Conservation (phyloP, 1,139 yeast genomes). For the Nakaseomyces sp. region DNA sequence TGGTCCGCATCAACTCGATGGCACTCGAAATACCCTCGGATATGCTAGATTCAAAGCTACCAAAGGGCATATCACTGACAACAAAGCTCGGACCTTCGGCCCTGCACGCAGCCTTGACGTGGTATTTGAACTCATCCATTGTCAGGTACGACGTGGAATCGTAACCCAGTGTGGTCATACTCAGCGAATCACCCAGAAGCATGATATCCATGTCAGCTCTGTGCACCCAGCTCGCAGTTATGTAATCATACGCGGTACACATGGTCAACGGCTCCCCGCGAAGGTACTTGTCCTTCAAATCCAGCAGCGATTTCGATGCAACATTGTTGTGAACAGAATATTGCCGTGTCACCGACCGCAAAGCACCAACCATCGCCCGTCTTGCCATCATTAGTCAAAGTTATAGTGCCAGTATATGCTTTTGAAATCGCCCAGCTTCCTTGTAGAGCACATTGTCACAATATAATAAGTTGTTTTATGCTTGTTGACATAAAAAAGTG, state of each 20-base stretch:
- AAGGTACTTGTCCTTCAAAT: slow-evolving; percentile 17
- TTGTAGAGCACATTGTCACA: too few species aligned
- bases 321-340: neutral
- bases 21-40: slow-evolving; percentile 62
- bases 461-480: too few species aligned
- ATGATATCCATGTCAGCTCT: slow-evolving; percentile 59
- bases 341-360: neutral
- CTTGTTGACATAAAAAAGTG: neutral
- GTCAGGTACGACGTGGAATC: slow-evolving; percentile 65
- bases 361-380: too few species aligned
- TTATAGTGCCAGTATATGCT: neutral
- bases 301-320: slow-evolving; percentile 17
- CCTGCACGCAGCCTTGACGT: slow-evolving; percentile 65
- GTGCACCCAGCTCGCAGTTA: slow-evolving; percentile 68
- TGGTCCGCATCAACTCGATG: slow-evolving; percentile 48
- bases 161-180: slow-evolving; percentile 86
- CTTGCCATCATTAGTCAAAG: too few species aligned
- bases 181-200: slow-evolving; percentile 84
- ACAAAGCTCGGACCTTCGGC: slow-evolving; percentile 64
- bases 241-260: slow-evolving; percentile 81
- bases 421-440: too few species aligned
- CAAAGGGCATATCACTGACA: slow-evolving; percentile 81
- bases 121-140: slow-evolving; percentile 64
- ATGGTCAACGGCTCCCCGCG: slow-evolving; percentile 41
- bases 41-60: slow-evolving; percentile 61